These are phyloP conservation scores for Astragalus membranaceus DNA, from an alignment of 306 rosid genomes.

Conservation along the genomic window DNA sequence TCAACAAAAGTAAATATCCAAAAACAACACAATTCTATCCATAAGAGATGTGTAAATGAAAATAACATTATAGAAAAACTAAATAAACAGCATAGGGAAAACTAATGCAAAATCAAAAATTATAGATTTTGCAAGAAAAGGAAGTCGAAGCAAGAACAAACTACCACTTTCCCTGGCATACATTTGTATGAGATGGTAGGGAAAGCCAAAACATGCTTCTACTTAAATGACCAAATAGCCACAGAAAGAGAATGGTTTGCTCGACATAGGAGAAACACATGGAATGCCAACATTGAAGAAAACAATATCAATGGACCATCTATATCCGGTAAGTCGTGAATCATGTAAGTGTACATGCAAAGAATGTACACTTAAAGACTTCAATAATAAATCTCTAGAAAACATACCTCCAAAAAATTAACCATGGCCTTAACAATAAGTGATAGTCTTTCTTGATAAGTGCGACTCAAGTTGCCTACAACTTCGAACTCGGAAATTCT, in stretches of 20 bases:
- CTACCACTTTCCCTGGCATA: not conserved
- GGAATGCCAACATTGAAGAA: not conserved
- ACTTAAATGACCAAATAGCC: not conserved
- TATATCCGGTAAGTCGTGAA: not conserved
- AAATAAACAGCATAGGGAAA: not conserved
- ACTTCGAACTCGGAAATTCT: conserved; percentile 47
- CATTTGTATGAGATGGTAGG: not conserved
- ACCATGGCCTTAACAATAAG: conserved; percentile 62
- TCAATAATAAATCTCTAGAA: not conserved
- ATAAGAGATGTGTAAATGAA: not conserved
- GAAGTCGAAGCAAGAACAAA: not conserved
- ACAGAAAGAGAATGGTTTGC: not conserved
- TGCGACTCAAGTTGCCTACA: not conserved
- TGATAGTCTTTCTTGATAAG: conserved; percentile 19
- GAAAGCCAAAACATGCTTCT: not conserved
- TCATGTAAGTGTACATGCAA: not conserved
- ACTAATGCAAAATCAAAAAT: not conserved
- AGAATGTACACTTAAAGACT: not conserved
- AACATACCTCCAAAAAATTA: conserved; percentile 69
- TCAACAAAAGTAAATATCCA: not conserved
- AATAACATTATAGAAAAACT: not conserved
- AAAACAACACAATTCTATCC: not conserved
- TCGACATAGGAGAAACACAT: not conserved
- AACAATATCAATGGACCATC: not conserved
- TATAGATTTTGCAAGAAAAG: not conserved